These are phyloP conservation scores for Chalciporus sphaerocephalus DNA, from an alignment of 768 basidiomycete species.

Conservation along the genomic window DNA sequence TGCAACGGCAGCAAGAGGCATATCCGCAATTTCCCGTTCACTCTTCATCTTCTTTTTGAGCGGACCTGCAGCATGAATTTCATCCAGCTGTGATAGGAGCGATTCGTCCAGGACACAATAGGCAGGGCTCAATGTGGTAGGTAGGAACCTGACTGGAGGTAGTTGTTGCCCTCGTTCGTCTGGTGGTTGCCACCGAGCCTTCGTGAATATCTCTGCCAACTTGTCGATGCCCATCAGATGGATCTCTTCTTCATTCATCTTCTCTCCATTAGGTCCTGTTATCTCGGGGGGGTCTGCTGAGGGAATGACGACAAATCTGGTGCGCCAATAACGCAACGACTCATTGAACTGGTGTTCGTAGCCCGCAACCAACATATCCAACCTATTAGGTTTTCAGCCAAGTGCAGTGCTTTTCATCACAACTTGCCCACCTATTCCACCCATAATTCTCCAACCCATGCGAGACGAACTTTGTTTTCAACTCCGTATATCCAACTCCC, in stretches of 20 bases:
- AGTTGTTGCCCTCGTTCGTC: slow-evolving; percentile 37
- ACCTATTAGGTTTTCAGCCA: slow-evolving; percentile 35
- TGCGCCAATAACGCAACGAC: slow-evolving; percentile 88
- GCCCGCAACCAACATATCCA: slow-evolving; percentile 83
- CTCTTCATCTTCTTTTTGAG: slow-evolving; percentile 78
- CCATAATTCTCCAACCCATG: slow-evolving; percentile 80
- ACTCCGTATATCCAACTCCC: slow-evolving; percentile 81
- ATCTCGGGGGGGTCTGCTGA: slow-evolving; percentile 63
- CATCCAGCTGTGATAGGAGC: slow-evolving; percentile 75
- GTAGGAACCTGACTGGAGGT: slow-evolving; percentile 70
- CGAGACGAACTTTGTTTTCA: slow-evolving; percentile 67
- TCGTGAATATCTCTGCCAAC: slow-evolving; percentile 83
- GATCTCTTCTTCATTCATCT: slow-evolving; percentile 80
- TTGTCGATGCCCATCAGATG: slow-evolving; percentile 88
- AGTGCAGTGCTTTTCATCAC: slow-evolving; percentile 1
- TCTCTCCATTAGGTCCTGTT: slow-evolving; percentile 63
- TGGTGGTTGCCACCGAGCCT: slow-evolving; percentile 71
- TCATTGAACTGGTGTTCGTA: slow-evolving; percentile 79
- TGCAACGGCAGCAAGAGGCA: slow-evolving; percentile 60
- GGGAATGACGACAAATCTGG: slow-evolving; percentile 89
- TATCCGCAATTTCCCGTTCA: slow-evolving; percentile 65
- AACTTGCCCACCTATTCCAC: slow-evolving; percentile 67
- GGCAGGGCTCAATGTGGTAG: slow-evolving; percentile 80
- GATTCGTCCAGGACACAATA: slow-evolving; percentile 74
- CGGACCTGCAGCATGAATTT: slow-evolving; percentile 71